Evolutionary conservation across 306 rosid species (phyloP).

Genomic region (Morella rubra): DNA sequence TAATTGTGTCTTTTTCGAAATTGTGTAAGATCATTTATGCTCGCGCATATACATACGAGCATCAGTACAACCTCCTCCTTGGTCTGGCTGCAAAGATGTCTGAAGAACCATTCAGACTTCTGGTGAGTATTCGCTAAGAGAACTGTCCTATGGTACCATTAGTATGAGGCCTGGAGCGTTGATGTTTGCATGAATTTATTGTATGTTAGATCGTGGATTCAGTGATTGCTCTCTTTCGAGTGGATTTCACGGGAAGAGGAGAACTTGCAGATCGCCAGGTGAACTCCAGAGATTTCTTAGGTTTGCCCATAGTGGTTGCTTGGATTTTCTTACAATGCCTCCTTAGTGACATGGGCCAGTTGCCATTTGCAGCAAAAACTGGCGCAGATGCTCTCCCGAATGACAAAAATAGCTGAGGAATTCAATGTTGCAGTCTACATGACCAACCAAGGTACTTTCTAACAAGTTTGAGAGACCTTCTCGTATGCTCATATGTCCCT

Average conservation of each 20-base stretch:
- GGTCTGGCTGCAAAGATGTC: constrained; percentile 97
- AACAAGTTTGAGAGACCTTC: not conserved
- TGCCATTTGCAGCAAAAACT: constrained; percentile 75
- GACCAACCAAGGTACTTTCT: constrained; percentile 82
- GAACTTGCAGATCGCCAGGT: constrained; percentile 98
- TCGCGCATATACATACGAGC: constrained; percentile 96
- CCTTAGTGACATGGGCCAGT: constrained; percentile 30
- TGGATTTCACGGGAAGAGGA: constrained; percentile 94
- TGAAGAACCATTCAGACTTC: constrained; percentile 94
- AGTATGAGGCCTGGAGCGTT: constrained; percentile 19
- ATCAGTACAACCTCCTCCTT: constrained; percentile 82
- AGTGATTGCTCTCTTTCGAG: constrained; percentile 86
- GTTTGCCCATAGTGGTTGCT: not conserved
- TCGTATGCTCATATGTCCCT: not conserved
- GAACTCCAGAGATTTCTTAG: constrained; percentile 8
- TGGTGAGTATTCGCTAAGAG: constrained; percentile 50
- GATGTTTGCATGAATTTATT: constrained; percentile 2
- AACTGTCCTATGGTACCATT: constrained; percentile 8
- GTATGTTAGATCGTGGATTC: constrained; percentile 80
- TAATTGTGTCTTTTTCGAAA: constrained; percentile 27
- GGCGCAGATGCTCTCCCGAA: constrained; percentile 91
- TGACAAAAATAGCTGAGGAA: constrained; percentile 89
- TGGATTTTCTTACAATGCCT: not conserved
- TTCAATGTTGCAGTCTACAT: constrained; percentile 88
- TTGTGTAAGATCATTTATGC: constrained; percentile 80